phyloP scores from a whole-genome alignment of 257 asterid genomes.

The Capsicum chinense region DNA sequence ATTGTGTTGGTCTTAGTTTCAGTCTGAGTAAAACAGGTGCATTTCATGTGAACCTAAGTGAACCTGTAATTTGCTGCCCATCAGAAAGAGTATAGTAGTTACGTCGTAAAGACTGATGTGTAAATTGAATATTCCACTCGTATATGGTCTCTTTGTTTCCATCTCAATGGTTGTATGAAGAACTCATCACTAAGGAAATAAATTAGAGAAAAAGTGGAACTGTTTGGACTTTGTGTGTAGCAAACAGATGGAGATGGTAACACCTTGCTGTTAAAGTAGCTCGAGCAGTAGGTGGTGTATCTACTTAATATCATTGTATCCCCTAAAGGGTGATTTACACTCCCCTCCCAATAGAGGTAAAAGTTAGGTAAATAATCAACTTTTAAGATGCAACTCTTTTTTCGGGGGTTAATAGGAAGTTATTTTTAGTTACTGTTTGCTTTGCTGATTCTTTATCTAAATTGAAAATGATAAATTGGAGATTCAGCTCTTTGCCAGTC shows the following conservation, averaged over 20 bases:
- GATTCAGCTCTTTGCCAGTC: neutral
- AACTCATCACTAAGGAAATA: neutral
- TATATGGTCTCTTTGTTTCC: neutral
- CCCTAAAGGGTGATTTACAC: neutral
- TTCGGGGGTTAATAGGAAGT: neutral
- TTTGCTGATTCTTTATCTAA: neutral
- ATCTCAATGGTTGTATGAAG: neutral
- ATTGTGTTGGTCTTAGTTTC: neutral
- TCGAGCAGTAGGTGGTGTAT: neutral
- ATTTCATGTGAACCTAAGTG: neutral
- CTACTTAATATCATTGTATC: neutral
- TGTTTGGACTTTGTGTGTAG: neutral
- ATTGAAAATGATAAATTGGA: neutral
- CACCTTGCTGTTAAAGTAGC: slow-evolving; percentile 8
- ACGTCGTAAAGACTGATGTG: neutral
- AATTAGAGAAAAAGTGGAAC: neutral
- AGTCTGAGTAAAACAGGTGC: neutral
- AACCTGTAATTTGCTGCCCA: neutral
- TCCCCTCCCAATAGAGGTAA: neutral
- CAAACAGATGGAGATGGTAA: slow-evolving; percentile 5
- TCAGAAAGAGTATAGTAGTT: neutral
- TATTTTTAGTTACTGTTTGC: neutral
- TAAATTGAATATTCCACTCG: neutral
- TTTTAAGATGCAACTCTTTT: neutral
- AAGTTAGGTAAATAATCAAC: neutral